Evolutionary conservation across 495 filamentous ascomycete species (phyloP), one percentile per base, ranked within the genome.

Genomic region (Tuber brumale): DNA sequence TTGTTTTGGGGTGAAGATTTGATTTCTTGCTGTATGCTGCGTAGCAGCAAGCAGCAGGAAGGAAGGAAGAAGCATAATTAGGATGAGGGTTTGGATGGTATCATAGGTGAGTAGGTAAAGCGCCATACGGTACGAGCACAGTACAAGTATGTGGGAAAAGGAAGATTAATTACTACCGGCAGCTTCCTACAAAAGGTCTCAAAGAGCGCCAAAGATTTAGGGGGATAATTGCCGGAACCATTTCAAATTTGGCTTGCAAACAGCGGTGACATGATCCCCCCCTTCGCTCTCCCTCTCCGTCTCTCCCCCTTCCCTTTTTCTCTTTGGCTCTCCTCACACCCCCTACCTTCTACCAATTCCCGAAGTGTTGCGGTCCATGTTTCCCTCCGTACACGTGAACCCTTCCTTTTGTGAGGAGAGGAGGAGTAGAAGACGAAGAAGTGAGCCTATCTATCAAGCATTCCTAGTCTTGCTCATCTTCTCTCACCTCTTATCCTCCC

Each of bases 211-310:
- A 61, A 27, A 57, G 57, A 61, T n/a, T 61, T 61, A 31, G 57
- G 57, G 57, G 57, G 57, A 61, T 31, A 61, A 61, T 61, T 31
- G 57, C 57, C 57, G 57, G 57, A 61, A 61, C n/a, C 27, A 61
- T 61, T 61, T 61, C 57, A 61, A 61, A 61, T 61, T 61, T 61
- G 57, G 57, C 57, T 61, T 61, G 57, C 57, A 61, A 61, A 61
- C 27, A 61, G 57, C 2, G 3, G n/a, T 16, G 57, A 31, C 57
- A 27, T 27, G 57, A 16, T 2, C 51, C 57, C 57, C 57, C 57
- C 57, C 57, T 12, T n/a, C 23, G 0, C 8, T 57, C 23, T 61
- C n/a, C n/a, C 27, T 61, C 57, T 31, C 57, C 7, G 48, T 61
- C 57, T 61, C 57, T 61, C 27, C 57, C 57, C 57, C 57, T 61